Evolutionary conservation across 106 monocot genomes (phyloP), one percentile per base, ranked within the genome.

Genomic region (Allium fistulosum): DNA sequence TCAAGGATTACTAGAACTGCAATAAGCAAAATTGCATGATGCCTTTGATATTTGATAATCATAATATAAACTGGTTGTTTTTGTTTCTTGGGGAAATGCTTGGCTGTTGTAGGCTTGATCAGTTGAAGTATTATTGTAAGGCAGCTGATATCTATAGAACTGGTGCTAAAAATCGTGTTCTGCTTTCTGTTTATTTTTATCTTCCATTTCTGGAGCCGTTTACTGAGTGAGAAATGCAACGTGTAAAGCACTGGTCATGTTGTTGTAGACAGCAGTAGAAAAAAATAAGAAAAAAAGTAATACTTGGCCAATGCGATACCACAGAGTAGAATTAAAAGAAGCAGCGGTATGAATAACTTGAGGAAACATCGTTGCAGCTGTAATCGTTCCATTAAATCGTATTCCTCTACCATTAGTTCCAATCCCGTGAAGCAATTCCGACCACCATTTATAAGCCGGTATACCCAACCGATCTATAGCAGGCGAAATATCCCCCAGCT

Each of bases 341-440:
- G 95, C 88, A 37, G 85, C 95, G 48, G 95, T 80, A 72, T 91
- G 91, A 22, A 96, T 86, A 68, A 96, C 91, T 68, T 92, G 95
- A 3, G 95, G 95, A 66, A 88, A 96, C 69, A 81, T 91, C 6
- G 95, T 92, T n/a, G 88, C 91, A 5, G 78, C 60, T 27, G 26
- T 14, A 45, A 96, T 73, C 13, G 71, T 10, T 48, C 91, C 88
- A 10, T 83, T 55, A 74, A 86, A 92, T 47, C 71, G 75, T 16
- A 91, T 85, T 4, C 95, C 95, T 9, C 58, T 60, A 27, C 94
- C 94, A 10, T 67, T 63, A 58, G 71, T 63, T 7, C 88, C 80
- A 3, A 95, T 83, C 4, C 94, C 94, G 59, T 95, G 94, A 10
- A 95, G 80, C 2, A 85, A 68, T 81, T 95, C 94, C n/a, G 94